phyloP scores from a whole-genome alignment of 257 asterid species.

The Paraleonurus japonicus region DNA sequence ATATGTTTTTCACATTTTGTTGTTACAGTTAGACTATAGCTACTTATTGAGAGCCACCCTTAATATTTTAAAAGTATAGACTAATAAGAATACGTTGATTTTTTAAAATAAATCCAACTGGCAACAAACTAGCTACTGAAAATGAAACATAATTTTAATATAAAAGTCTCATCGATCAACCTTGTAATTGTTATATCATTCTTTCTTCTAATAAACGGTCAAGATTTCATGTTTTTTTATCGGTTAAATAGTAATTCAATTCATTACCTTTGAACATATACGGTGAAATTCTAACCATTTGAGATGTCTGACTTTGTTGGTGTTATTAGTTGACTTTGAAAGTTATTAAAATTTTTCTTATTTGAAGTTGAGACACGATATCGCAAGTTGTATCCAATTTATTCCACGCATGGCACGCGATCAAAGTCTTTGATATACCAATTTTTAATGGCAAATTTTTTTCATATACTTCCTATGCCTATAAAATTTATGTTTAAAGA shows the following conservation, averaged over 20 bases:
- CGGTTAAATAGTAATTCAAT: no score
- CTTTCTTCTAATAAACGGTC: conserved; percentile 8
- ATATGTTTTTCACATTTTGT: background rate
- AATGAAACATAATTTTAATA: background rate
- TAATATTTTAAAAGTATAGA: no score
- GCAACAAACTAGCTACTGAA: background rate
- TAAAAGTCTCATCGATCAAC: conserved; percentile 5
- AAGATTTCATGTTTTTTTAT: background rate
- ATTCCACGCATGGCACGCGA: background rate
- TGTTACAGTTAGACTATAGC: background rate
- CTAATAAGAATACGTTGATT: background rate
- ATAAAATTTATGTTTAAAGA: no score
- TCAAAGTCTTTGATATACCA: background rate
- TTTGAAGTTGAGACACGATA: background rate
- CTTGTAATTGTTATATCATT: conserved; percentile 18
- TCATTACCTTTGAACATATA: no score
- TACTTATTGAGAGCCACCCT: background rate
- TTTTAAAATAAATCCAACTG: background rate
- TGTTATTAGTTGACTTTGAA: conserved; percentile 29
- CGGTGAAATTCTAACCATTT: no score
- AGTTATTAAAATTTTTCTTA: background rate
- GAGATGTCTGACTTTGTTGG: no score
- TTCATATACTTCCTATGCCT: no score
- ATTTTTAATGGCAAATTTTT: no score
- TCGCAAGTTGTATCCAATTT: background rate